Evolutionary conservation across 768 basidiomycete genomes (phyloP), one percentile per base, ranked within the genome.

Genomic region (Rhodotorula taiwanensis): DNA sequence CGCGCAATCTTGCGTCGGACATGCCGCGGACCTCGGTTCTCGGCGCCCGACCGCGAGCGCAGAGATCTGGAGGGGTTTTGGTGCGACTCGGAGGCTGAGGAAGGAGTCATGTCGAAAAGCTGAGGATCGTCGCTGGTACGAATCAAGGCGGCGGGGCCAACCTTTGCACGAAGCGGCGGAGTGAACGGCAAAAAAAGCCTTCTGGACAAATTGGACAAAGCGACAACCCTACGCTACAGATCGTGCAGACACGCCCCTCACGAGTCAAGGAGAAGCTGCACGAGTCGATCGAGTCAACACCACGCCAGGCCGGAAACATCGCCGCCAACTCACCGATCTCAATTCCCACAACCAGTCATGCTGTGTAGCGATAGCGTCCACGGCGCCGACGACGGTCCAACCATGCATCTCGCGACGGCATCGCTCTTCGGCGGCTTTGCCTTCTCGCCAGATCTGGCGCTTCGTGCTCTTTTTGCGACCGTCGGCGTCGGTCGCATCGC

Each of bases 291-390:
- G 5, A 6, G 45, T 55, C 48, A 55, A 13, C 23, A 11, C 43
- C 11, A 18, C 15, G 3, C 18, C 27, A 28, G 36, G 47, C 6
- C 16, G 4, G 14, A 20, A n/a, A n/a, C 16, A 3, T 21, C 7
- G 23, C 14, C 11, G 27, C 28, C 27, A 16, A 55, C 66, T 41
- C 36, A 67, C 66, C n/a, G 42, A 30, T 31, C 66, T 25, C 8
- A 67, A 23, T 43, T 67, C 61, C 51, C 48, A 67, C 61, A 67
- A 28, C 62, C 62, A 68, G 11, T n/a, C n/a, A n/a, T n/a, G n/a
- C n/a, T n/a, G n/a, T n/a, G n/a, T n/a, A n/a, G n/a, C n/a, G n/a
- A n/a, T n/a, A n/a, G n/a, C n/a, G n/a, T n/a, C n/a, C n/a, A n/a
- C n/a, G n/a, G n/a, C n/a, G n/a, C n/a, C n/a, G n/a, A n/a, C n/a